Evolutionary conservation across 768 basidiomycete genomes (phyloP).

Genomic region (Kwoniella sp.): DNA sequence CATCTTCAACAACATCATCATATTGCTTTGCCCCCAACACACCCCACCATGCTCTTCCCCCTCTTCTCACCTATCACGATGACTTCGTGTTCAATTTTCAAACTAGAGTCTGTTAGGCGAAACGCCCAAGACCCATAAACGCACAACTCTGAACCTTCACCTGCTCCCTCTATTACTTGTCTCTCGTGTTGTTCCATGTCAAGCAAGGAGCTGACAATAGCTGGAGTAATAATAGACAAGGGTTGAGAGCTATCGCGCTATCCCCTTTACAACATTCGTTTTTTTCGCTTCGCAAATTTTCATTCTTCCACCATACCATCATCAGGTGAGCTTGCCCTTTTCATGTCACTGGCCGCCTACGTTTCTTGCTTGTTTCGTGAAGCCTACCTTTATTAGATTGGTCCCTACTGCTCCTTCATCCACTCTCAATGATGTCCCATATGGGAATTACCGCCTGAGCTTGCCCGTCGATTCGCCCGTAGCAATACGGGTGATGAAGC

Average conservation of each 20-base stretch:
- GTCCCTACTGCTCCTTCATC: conserved; percentile 4
- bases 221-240: conserved; percentile 5
- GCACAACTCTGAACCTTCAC: conserved; percentile 49
- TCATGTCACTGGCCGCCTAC: conserved; percentile 1
- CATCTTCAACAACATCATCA: neutral
- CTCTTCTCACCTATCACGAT: conserved; percentile 30
- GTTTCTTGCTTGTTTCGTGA: neutral
- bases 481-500: conserved; percentile 31
- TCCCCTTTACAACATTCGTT: conserved; percentile 9
- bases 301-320: neutral
- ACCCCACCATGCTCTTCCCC: neutral
- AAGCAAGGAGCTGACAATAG: conserved; percentile 8
- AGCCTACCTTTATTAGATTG: too few species aligned
- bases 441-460: conserved; percentile 56
- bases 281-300: neutral
- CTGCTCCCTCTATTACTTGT: neutral
- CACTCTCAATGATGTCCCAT: conserved; percentile 47
- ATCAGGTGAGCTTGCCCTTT: conserved; percentile 8
- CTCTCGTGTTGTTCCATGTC: neutral
- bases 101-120: conserved; percentile 56
- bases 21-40: neutral
- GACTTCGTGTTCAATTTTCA: conserved; percentile 54
- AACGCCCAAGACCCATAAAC: conserved; percentile 53
- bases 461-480: conserved; percentile 27
- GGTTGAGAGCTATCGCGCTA: conserved; percentile 28